Percentiles rank a stretch among this genome's conserved stretches.
Conservation (phyloP, 768 basidiomycete species). For the Stropharia rugosoannulata region DNA sequence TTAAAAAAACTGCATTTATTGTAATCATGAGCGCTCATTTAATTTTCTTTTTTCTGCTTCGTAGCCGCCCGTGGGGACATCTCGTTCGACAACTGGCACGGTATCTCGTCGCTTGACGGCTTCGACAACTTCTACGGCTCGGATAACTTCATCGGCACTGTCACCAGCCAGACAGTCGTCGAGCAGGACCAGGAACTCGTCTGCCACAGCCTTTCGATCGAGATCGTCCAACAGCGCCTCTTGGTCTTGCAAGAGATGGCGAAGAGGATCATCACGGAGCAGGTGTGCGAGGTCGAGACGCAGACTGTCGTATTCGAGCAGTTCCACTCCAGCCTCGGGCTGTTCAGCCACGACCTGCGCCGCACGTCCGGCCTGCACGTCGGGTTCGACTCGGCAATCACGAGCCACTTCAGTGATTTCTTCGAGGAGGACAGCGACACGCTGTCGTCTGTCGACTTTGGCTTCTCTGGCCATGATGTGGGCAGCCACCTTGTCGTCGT, state of each 20-base stretch:
- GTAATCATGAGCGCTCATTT: neutral
- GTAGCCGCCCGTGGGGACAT: constrained; percentile 13
- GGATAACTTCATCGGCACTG: constrained; percentile 39
- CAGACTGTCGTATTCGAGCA: constrained; percentile 44
- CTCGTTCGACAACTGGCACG: constrained; percentile 38
- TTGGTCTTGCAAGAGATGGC: constrained; percentile 44
- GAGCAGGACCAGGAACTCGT: constrained; percentile 32
- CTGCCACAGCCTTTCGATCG: constrained; percentile 33
- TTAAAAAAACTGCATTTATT: neutral
- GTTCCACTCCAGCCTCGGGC: constrained; percentile 32
- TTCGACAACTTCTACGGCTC: constrained; percentile 49
- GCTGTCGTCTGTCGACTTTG: constrained; percentile 34
- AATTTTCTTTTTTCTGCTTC: neutral
- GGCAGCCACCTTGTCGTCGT: constrained; percentile 34
- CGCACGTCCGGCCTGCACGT: constrained; percentile 35
- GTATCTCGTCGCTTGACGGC: constrained; percentile 31
- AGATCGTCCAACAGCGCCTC: constrained; percentile 45
- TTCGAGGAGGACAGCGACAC: constrained; percentile 32
- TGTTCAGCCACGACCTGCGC: constrained; percentile 38
- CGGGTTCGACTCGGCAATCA: constrained; percentile 37
- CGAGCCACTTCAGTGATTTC: constrained; percentile 25
- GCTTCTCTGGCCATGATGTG: constrained; percentile 39
- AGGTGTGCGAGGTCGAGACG: constrained; percentile 49
- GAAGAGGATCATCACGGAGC: constrained; percentile 44
- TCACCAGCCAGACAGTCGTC: constrained; percentile 26